Evolutionary conservation across 768 basidiomycete genomes (phyloP), one percentile per base, ranked within the genome.

Genomic region (Lepiota brunneoincarnata): DNA sequence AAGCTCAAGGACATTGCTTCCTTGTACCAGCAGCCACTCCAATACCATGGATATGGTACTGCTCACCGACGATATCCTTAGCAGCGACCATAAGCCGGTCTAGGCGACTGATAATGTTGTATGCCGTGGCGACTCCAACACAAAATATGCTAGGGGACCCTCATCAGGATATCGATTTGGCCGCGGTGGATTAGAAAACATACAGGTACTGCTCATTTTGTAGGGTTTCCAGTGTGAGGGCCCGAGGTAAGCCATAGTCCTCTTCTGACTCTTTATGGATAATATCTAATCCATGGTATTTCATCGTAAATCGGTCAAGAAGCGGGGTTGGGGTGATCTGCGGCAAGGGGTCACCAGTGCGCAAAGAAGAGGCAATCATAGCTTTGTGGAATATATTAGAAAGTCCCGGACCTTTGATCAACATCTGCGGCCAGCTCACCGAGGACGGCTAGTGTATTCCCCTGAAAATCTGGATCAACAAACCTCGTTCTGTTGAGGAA

Each of bases 41-140:
- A 14, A 89, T 68, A 0, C 88, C 88, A 54, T 85, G 80, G n/a
- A 93, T 88, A 63, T 92, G 87, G 64, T 87, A 91, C 59, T 89
- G 87, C 65, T 93, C 91, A 1, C 91, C 91, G 1, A 93, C 89
- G 41, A 93, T 73, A 67, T 93, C 89, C 65, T 94, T 94, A 14
- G 83, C 81, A 2, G 89, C 89, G 2, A 91, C 63, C 83, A 93
- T 89, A 54, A 93, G 68, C 48, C 81, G 73, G 63, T 94, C 92
- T 11, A 94, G 70, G 9, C 89, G 79, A 5, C 79, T 78, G n/a
- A 93, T 71, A 37, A 93, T 79, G 0, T 79, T 76, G 58, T 80
- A 88, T 0, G 86, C 75, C 0, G 84, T 87, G 1, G 88, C 80
- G 18, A 88, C 82, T 6, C 86, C 89, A 9, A 89, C 88, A 49